These are phyloP conservation scores for Tephrocybe sp. DNA, from an alignment of 768 basidiomycete species.

Conservation along the genomic window DNA sequence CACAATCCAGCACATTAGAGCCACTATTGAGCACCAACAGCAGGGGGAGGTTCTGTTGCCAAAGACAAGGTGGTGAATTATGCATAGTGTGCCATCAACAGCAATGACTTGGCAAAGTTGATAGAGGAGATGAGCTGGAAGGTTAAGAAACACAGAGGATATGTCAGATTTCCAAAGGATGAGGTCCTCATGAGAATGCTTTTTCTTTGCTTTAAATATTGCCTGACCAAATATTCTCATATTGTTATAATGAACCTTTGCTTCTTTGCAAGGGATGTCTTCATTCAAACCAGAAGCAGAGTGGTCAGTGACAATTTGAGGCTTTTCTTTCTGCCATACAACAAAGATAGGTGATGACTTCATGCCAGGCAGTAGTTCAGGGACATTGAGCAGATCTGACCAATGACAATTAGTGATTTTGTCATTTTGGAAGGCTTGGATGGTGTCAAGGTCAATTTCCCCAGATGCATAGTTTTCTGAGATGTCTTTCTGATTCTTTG, in stretches of 20 bases:
- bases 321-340: conserved; percentile 20
- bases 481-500: too few species aligned
- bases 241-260: conserved; percentile 22
- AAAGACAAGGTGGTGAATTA: conserved; percentile 30
- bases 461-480: too few species aligned
- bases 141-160: conserved; percentile 28
- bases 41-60: conserved; percentile 26
- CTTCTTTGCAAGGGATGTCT: conserved; percentile 17
- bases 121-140: conserved; percentile 33
- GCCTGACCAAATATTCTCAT: conserved; percentile 21
- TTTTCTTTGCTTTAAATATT: conserved; percentile 6
- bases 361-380: conserved; percentile 14
- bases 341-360: conserved; percentile 19
- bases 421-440: too few species aligned
- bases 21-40: conserved; percentile 22
- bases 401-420: too few species aligned
- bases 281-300: conserved; percentile 21
- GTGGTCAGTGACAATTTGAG: conserved; percentile 21
- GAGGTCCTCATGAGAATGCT: conserved; percentile 4
- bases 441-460: too few species aligned
- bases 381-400: too few species aligned
- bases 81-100: conserved; percentile 21
- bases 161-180: conserved; percentile 30
- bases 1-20: conserved; percentile 25
- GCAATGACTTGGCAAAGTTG: conserved; percentile 30